These are phyloP conservation scores for Panicum miliaceum DNA, from an alignment of 176 grass and related monocot species.

Conservation along the genomic window DNA sequence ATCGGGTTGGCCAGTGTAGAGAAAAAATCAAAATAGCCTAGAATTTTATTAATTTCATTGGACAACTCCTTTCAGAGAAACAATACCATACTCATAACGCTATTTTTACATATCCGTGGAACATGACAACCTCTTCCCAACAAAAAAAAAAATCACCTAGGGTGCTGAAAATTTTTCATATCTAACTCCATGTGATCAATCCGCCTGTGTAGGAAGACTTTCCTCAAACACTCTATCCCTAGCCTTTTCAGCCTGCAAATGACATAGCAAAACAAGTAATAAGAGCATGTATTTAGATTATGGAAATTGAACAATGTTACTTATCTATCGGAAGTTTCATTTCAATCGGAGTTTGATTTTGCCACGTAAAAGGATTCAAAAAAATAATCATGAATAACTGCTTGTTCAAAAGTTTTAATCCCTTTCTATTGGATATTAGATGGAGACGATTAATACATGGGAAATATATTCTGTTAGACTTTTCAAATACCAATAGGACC, in stretches of 20 bases:
- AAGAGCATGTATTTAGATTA: not conserved
- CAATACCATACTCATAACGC: not conserved
- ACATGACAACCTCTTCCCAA: not conserved
- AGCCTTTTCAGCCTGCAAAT: conserved; percentile 53
- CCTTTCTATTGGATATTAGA: conserved; percentile 3
- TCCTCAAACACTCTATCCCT: conserved; percentile 51
- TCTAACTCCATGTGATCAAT: not conserved
- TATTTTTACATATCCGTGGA: not conserved
- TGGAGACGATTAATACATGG: not conserved
- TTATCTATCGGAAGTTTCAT: conserved; percentile 1
- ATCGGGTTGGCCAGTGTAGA: not conserved
- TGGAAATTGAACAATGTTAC: not conserved
- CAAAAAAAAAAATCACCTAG: not conserved
- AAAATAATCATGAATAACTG: not conserved
- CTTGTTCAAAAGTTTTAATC: not conserved
- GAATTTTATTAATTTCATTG: not conserved
- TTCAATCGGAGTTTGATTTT: not conserved
- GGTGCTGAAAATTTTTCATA: not conserved
- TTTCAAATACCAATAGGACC: not conserved
- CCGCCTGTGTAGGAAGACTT: conserved; percentile 40
- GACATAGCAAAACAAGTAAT: conserved; percentile 5
- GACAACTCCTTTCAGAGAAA: not conserved
- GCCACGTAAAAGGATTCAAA: not conserved
- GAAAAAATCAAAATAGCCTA: not conserved
- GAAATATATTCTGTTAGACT: not conserved